Base-by-base conservation (phyloP, 1,139 yeast species). In the Geotrichum fermentans region DNA sequence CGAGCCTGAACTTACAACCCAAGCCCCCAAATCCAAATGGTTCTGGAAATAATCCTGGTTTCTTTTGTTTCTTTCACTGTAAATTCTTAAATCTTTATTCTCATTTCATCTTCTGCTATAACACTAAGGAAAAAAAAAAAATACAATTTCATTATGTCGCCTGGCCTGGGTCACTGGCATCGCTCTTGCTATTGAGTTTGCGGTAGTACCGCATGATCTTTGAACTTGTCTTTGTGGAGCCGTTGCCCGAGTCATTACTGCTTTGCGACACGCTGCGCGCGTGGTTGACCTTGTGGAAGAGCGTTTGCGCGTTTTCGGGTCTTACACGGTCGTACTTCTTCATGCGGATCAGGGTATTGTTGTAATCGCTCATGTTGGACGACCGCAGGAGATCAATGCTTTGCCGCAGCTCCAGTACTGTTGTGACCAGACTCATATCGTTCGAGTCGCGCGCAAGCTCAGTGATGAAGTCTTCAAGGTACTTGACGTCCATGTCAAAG, bases 341-440 rank as follows among this genome's bases (percentile, higher is more conserved):
- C 75, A 75, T 71, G 55, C 88, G 72, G 10, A 72, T 63, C 24
- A 73, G 69, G 20, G 77, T 75, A 55, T 80, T 80, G 54, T 71
- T 73, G 64, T 79, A 81, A 14, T 78, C 80, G 41, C 73, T 61
- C 52, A 74, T 72, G 26, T 78, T 77, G 4, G 71, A 69, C 47
- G 75, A 72, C 52, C 80, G 63, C 47, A 72, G 56, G 42, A 83
- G 64, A 42, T 76, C 78, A n/a, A 83, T 74, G 47, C 80, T 74
- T 61, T 83, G 89, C 45, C 82, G 73, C 43, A 82, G 69, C 55
- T 80, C 84, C 13, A 74, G 69, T 51, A 82, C 75, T 3, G 80
- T 75, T n/a, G 69, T 67, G 29, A 64, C 59, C 24, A 67, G 63
- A 47, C 66, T 59, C 39, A 62, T 58, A 44, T 62, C 71, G n/a